phyloP scores from a whole-genome alignment of 164 flowering plant species.

The Macadamia integrifolia region DNA sequence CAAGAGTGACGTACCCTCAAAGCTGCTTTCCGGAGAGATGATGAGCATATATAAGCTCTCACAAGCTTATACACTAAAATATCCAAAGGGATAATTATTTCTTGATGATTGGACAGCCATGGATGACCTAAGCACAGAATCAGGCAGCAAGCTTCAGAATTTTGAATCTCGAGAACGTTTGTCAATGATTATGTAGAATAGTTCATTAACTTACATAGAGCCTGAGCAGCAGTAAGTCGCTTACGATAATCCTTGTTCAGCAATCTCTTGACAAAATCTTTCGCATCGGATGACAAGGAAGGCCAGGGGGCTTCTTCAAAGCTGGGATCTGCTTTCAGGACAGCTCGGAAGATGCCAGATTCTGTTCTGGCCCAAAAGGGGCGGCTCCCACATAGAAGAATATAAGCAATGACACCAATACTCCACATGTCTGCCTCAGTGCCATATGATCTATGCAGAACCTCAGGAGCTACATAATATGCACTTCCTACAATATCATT shows the following conservation, averaged over 20 bases:
- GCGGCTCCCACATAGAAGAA: constrained; percentile 94
- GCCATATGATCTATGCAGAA: constrained; percentile 91
- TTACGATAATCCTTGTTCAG: constrained; percentile 87
- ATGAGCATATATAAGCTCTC: constrained; percentile 71
- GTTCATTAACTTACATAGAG: constrained; percentile 59
- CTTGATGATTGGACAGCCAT: constrained; percentile 65
- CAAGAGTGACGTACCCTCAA: constrained; percentile 48
- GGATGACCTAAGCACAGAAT: constrained; percentile 76
- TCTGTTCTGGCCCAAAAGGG: constrained; percentile 98
- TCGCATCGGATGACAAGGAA: constrained; percentile 72
- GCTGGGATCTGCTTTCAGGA: constrained; percentile 81
- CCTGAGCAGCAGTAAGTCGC: constrained; percentile 95
- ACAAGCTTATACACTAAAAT: constrained; percentile 63
- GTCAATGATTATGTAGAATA: neutral
- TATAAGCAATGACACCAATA: constrained; percentile 95
- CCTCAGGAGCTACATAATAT: constrained; percentile 98
- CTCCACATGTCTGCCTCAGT: constrained; percentile 99
- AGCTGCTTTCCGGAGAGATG: constrained; percentile 80
- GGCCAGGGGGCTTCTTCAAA: constrained; percentile 99
- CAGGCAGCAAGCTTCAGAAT: constrained; percentile 7
- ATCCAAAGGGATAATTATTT: constrained; percentile 71
- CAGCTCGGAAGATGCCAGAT: constrained; percentile 88
- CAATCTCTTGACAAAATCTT: constrained; percentile 83
- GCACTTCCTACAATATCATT: constrained; percentile 99
- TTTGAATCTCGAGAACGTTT: neutral